Base-by-base conservation (phyloP, 75 land plant species). In the Selaginella tamariscina region DNA sequence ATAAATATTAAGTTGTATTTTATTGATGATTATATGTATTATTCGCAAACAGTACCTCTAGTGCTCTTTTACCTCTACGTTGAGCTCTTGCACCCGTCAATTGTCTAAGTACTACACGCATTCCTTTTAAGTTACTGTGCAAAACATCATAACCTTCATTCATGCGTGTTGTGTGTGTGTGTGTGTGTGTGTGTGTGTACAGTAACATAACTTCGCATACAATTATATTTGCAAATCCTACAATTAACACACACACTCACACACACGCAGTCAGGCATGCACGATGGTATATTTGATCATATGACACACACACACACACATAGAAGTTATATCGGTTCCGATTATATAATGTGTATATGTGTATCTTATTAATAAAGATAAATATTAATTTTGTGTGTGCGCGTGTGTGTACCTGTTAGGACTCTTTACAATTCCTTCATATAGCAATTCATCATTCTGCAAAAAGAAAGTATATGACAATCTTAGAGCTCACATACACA, bases 381-480 rank as follows among this genome's bases (percentile, higher is more conserved):
- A 65, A 2, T 31, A 65, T 15, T 11, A 65, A 30, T n/a, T n/a
- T n/a, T n/a, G n/a, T n/a, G n/a, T n/a, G n/a, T n/a, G n/a, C n/a
- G n/a, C n/a, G 18, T 24, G 9, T 30, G 70, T 76, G 54, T 1
- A 91, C 96, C 88, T 87, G 22, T 72, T 54, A 23, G 80, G 64
- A 72, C 87, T 73, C 18, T 79, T 78, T 32, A 91, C 88, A 18
- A 71, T 75, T 0, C 95, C 96, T 72, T 91, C 96, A 72, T 69
- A 91, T 2, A 91, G 75, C 24, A 85, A 65, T 70, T 91, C 96
- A 69, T 85, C 88, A 2, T 77, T 71, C 96, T 90, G 75, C 56
- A 63, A n/a, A 31, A 21, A 31, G 23, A 11, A 27, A 66, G 29
- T 27, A 32, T 56, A 21, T 24, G 55, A 56, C 9, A 62, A 27